These are phyloP conservation scores for Russula earlei DNA, from an alignment of 768 basidiomycete species.

Conservation along the genomic window DNA sequence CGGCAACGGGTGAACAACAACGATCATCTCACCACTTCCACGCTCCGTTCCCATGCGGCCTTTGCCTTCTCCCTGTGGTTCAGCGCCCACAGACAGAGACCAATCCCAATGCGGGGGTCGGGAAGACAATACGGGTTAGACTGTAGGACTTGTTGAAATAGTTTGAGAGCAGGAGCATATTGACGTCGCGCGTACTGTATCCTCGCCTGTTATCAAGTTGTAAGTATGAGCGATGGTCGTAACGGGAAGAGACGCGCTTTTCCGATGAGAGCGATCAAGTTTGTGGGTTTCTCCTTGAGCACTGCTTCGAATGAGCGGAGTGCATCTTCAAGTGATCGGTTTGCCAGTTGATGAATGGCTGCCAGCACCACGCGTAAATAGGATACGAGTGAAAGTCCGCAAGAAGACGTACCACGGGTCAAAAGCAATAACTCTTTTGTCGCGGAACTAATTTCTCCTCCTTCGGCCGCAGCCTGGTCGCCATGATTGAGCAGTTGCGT, in stretches of 20 bases:
- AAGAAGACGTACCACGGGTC: slow-evolving; percentile 47
- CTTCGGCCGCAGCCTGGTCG: slow-evolving; percentile 44
- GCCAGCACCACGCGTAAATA: slow-evolving; percentile 2
- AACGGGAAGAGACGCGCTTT: slow-evolving; percentile 44
- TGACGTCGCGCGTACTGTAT: slow-evolving; percentile 74
- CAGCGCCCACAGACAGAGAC: slow-evolving; percentile 87
- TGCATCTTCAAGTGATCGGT: slow-evolving; percentile 74
- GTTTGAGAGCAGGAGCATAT: slow-evolving; percentile 67
- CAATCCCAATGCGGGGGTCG: slow-evolving; percentile 93
- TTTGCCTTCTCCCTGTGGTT: slow-evolving; percentile 76
- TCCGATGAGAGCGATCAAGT: slow-evolving; percentile 79
- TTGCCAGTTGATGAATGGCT: slow-evolving; percentile 81
- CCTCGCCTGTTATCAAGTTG: slow-evolving; percentile 48
- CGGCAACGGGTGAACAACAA: not conserved
- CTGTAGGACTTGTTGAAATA: slow-evolving; percentile 78
- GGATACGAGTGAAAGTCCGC: not conserved
- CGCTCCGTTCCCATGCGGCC: slow-evolving; percentile 82
- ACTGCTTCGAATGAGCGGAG: slow-evolving; percentile 74
- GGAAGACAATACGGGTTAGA: slow-evolving; percentile 73
- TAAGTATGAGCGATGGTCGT: not conserved
- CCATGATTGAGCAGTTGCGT: slow-evolving; percentile 54
- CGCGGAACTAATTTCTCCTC: slow-evolving; percentile 46
- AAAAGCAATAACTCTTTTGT: slow-evolving; percentile 46
- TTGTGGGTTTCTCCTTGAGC: slow-evolving; percentile 68
- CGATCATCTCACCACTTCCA: slow-evolving; percentile 60